Base-by-base conservation (phyloP, 2,329 filamentous ascomycete species). In the Hypoxylon rubiginosum region DNA sequence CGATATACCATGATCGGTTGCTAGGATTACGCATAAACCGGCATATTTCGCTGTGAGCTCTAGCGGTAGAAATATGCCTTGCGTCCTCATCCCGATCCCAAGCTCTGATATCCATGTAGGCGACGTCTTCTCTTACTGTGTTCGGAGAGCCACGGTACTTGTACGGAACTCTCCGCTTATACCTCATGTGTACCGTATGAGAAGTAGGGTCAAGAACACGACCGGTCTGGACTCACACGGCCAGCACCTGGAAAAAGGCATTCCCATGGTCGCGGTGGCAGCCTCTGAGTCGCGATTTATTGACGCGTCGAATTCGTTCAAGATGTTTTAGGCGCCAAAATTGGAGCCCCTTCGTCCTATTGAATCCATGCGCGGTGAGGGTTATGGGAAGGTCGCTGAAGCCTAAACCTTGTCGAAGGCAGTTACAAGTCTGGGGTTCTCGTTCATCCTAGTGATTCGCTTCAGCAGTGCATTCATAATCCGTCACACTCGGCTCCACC, bases 401-500 rank as follows among this genome's bases (percentile, higher is more conserved):
- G 55, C 32, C 49, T 41, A 50, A 41, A 51, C 55, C 55, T 62
- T 65, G 62, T 11, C 32, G 11, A 24, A 19, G n/a, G 17, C 43
- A 32, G 45, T 48, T 63, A 49, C 62, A 53, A 51, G 54, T 60
- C 58, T 52, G 58, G 59, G 58, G 54, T 36, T 48, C n/a, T 36
- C 36, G 13, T 56, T 49, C 50, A 36, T 60, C 54, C 32, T 41
- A 48, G 13, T 41, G 48, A 50, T 39, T 64, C 52, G 48, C 65
- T 62, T 62, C 43, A 34, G 26, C 32, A 57, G 28, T 55, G 34
- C 48, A 21, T 34, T 57, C 41, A 54, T 51, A 36, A 43, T 36
- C 51, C 51, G 62, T 58, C 58, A 66, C 62, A 52, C 49, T 21
- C 58, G 24, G 64, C 56, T 46, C 65, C 61, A 53, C 60, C 36